These are phyloP conservation scores for Cicer yamashitae DNA, from an alignment of 306 rosid species.

Conservation along the genomic window DNA sequence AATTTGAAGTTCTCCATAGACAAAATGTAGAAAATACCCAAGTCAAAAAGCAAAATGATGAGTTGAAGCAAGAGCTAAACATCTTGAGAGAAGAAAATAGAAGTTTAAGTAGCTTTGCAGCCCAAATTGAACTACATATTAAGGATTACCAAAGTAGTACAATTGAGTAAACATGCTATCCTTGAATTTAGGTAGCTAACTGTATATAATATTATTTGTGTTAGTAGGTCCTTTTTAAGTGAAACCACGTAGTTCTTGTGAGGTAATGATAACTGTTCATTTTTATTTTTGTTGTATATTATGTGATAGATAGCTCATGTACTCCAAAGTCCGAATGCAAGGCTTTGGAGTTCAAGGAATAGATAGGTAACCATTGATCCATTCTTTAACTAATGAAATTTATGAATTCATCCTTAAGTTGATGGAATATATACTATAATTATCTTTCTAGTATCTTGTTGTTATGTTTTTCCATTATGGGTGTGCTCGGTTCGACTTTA, in stretches of 20 bases:
- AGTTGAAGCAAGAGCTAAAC: slow-evolving; percentile 53
- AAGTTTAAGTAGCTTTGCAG: slow-evolving; percentile 30
- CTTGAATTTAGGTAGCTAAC: slow-evolving; percentile 15
- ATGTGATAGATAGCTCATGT: slow-evolving; percentile 29
- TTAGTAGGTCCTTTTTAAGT: slow-evolving; percentile 35
- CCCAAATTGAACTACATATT: slow-evolving; percentile 41
- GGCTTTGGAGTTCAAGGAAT: slow-evolving; percentile 1
- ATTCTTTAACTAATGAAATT: background rate
- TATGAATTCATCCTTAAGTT: background rate
- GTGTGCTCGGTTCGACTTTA: no score
- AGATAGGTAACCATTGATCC: background rate
- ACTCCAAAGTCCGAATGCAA: slow-evolving; percentile 16
- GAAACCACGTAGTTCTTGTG: slow-evolving; percentile 34
- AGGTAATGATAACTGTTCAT: slow-evolving; percentile 30
- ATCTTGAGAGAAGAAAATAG: slow-evolving; percentile 46
- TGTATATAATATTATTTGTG: slow-evolving; percentile 36
- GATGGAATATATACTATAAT: background rate
- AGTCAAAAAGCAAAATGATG: slow-evolving; percentile 46
- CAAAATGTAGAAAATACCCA: slow-evolving; percentile 37
- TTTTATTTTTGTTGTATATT: slow-evolving; percentile 41
- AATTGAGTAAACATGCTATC: slow-evolving; percentile 44
- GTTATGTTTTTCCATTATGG: background rate
- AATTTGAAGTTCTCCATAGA: slow-evolving; percentile 48
- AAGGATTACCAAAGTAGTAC: slow-evolving; percentile 43
- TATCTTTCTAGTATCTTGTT: background rate